phyloP scores from a whole-genome alignment of 2,329 filamentous ascomycete genomes.

The Apiospora arundinis region DNA sequence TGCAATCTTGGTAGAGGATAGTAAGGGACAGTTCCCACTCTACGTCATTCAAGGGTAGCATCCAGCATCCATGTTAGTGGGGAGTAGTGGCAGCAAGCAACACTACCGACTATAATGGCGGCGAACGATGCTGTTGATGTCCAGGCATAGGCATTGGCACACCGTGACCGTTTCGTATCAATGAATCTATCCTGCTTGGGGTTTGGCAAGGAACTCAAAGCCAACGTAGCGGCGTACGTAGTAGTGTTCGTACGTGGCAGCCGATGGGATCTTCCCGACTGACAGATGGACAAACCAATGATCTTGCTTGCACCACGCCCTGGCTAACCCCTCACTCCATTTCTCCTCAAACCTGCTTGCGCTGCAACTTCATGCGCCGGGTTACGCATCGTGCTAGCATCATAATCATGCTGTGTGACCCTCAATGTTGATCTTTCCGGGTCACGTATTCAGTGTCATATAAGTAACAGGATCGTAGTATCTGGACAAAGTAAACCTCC shows the following conservation, averaged over 20 bases:
- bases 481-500: not conserved
- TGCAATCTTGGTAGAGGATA: not conserved
- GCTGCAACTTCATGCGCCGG: slow-evolving; percentile 2
- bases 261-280: not conserved
- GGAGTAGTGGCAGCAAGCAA: not conserved
- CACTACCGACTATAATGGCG: not conserved
- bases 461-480: not conserved
- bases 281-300: not conserved
- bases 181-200: not conserved
- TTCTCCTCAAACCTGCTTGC: slow-evolving; percentile 12
- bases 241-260: not conserved
- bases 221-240: not conserved
- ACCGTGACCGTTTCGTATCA: not conserved
- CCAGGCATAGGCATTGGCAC: not conserved
- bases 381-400: slow-evolving; percentile 1
- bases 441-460: not conserved
- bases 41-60: slow-evolving; percentile 9
- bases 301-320: not conserved
- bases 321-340: not conserved
- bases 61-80: not conserved
- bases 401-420: slow-evolving; percentile 5
- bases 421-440: not conserved
- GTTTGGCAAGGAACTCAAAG: not conserved
- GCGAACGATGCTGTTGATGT: not conserved
- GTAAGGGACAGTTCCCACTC: not conserved